Evolutionary conservation across 73 alveolate genomes (phyloP).

Genomic region (Breviolum minutum): DNA sequence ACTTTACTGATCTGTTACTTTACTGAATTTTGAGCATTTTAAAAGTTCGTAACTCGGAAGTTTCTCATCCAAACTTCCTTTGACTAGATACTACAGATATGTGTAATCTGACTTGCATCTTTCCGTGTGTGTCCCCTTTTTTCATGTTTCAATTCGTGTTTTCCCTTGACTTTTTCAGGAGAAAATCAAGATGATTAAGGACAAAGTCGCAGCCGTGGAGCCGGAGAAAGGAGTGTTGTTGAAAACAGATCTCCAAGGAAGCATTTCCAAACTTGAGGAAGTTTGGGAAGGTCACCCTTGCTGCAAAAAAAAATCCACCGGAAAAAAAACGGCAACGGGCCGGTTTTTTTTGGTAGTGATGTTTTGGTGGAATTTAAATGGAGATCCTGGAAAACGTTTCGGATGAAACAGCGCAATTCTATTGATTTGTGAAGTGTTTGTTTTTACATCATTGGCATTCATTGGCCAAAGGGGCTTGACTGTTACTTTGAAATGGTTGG

Average conservation of each 20-base stretch:
- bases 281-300: slow-evolving; percentile 70
- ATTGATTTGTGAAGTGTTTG: too few relatives aligned
- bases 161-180: neutral
- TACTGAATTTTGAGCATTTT: too few relatives aligned
- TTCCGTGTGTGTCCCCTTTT: too few relatives aligned
- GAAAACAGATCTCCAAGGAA: slow-evolving; percentile 59
- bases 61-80: neutral
- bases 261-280: slow-evolving; percentile 89
- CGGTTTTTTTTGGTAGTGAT: too few relatives aligned
- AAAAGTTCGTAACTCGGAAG: too few relatives aligned
- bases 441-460: too few relatives aligned
- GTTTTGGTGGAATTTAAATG: neutral
- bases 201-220: slow-evolving; percentile 37
- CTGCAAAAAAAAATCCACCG: too few relatives aligned
- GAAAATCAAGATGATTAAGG: slow-evolving; percentile 88
- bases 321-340: too few relatives aligned
- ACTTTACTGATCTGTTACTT: too few relatives aligned
- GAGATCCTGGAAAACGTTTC: neutral
- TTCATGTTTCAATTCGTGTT: neutral
- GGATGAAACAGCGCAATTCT: too few relatives aligned
- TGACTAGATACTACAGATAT: neutral
- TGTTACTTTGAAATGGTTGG: too few relatives aligned
- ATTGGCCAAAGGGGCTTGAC: too few relatives aligned
- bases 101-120: neutral
- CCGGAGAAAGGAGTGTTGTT: neutral